Conservation (phyloP, 2,329 filamentous ascomycete genomes). For the Talaromyces sp. region DNA sequence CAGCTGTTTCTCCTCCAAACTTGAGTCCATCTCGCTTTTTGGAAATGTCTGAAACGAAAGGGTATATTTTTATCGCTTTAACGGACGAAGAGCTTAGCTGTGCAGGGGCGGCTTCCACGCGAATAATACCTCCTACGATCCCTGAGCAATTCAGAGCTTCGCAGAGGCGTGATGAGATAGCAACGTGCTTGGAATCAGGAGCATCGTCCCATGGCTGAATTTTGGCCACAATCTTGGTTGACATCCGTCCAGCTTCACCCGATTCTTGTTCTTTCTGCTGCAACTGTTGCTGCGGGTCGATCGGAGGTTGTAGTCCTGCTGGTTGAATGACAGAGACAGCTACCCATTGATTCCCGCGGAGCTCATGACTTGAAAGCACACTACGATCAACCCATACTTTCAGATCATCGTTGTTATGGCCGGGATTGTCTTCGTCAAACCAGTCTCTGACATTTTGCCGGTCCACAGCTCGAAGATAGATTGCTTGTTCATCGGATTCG, state of each 20-base stretch:
- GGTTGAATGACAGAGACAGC: constrained; percentile 84
- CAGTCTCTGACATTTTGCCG: constrained; percentile 66
- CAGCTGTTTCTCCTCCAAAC: constrained; percentile 83
- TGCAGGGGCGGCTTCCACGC: constrained; percentile 75
- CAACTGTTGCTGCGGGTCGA: constrained; percentile 63
- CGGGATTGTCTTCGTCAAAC: constrained; percentile 67
- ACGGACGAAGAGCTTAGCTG: constrained; percentile 66
- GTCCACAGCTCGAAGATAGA: constrained; percentile 81
- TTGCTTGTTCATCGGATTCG: constrained; percentile 55
- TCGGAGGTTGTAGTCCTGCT: constrained; percentile 66
- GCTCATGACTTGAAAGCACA: constrained; percentile 64
- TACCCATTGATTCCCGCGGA: constrained; percentile 74
- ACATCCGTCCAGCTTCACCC: constrained; percentile 55
- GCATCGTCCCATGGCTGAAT: constrained; percentile 80
- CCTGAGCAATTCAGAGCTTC: constrained; percentile 66
- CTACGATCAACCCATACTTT: constrained; percentile 85
- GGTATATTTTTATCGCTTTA: constrained; percentile 71
- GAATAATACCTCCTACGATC: constrained; percentile 80
- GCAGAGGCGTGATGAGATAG: constrained; percentile 75
- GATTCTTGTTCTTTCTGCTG: constrained; percentile 63
- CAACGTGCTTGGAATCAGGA: constrained; percentile 74
- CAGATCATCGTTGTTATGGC: constrained; percentile 57
- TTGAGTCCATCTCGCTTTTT: constrained; percentile 66
- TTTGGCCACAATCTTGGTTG: constrained; percentile 70
- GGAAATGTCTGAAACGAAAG: constrained; percentile 62